These are phyloP conservation scores for Wickerhamomyces chambardii DNA, from an alignment of 805 yeast species.

Conservation along the genomic window DNA sequence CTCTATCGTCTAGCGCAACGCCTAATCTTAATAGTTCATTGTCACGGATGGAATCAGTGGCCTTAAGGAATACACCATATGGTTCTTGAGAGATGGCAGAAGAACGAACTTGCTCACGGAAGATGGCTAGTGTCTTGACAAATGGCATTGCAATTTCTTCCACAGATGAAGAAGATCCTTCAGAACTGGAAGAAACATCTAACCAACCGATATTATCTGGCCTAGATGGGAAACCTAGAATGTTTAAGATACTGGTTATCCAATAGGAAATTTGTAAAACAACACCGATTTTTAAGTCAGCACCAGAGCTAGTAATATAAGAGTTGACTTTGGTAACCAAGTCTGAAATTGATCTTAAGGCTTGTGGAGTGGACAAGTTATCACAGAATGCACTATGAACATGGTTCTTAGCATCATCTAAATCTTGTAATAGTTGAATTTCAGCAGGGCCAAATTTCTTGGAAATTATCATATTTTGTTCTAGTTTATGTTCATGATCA, in stretches of 20 bases:
- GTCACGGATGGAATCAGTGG: conserved; percentile 70
- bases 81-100: conserved; percentile 57
- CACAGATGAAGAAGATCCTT: conserved; percentile 15
- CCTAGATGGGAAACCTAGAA: conserved; percentile 73
- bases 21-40: conserved; percentile 66
- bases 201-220: conserved; percentile 78
- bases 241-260: conserved; percentile 58
- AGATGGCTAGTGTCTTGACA: conserved; percentile 64
- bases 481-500: conserved; percentile 48
- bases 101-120: conserved; percentile 76
- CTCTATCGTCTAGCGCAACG: conserved; percentile 83
- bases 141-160: conserved; percentile 79
- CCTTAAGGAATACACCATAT: conserved; percentile 44
- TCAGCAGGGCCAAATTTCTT: conserved; percentile 55
- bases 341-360: conserved; percentile 54
- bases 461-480: conserved; percentile 41
- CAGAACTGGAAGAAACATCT: conserved; percentile 22
- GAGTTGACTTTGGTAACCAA: conserved; percentile 64
- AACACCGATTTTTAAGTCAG: conserved; percentile 54
- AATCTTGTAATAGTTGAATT: conserved; percentile 40
- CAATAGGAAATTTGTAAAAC: conserved; percentile 55
- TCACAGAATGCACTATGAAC: conserved; percentile 83
- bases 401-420: conserved; percentile 41
- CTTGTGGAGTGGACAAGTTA: conserved; percentile 75
- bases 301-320: conserved; percentile 50